These are phyloP conservation scores for Yarrowia bubula DNA, from an alignment of 805 yeast species.

Conservation along the genomic window DNA sequence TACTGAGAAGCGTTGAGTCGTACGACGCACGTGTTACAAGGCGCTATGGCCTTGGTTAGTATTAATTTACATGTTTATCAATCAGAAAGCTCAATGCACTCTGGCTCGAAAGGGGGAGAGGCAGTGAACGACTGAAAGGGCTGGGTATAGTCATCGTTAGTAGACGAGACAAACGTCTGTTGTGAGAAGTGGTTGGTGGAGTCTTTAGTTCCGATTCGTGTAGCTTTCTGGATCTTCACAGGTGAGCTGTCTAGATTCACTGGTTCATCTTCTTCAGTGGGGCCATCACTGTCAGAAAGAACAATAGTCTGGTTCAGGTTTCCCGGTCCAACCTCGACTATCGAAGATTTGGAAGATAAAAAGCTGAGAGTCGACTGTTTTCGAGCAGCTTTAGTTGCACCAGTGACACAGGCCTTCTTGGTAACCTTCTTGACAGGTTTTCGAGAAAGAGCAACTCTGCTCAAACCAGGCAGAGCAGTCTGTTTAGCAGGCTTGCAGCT, in stretches of 20 bases:
- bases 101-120: neutral
- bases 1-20: too few species aligned
- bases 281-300: neutral
- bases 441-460: neutral
- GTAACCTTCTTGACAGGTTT: neutral
- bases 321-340: neutral
- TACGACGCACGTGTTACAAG: too few species aligned
- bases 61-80: neutral
- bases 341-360: neutral
- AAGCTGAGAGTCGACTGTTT: slow-evolving; percentile 21
- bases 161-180: neutral
- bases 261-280: neutral
- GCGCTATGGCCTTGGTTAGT: neutral
- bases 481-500: neutral
- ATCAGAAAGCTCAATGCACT: slow-evolving; percentile 2
- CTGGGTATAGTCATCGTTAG: neutral
- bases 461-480: neutral
- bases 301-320: neutral
- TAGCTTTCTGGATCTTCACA: neutral
- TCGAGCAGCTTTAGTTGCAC: neutral
- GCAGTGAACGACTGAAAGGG: neutral
- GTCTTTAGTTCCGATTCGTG: neutral
- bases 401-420: neutral
- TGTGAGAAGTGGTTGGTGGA: neutral
- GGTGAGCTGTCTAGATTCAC: neutral